These are phyloP conservation scores for Gloeophyllum trabeum DNA, from an alignment of 768 basidiomycete genomes.

Conservation along the genomic window DNA sequence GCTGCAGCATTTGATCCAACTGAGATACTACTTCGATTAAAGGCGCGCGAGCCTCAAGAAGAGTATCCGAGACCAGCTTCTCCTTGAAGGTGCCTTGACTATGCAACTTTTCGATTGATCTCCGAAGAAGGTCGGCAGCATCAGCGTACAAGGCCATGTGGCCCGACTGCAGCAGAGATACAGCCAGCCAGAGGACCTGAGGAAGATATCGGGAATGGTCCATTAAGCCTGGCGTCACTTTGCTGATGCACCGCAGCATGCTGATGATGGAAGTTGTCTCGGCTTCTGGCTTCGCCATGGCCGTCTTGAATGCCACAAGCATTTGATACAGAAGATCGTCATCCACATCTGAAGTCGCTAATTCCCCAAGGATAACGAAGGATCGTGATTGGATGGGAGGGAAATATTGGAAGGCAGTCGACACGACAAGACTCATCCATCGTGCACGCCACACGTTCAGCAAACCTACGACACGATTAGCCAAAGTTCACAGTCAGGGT, in stretches of 20 bases:
- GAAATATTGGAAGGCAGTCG: conserved; percentile 84
- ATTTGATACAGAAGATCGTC: conserved; percentile 93
- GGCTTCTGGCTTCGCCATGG: conserved; percentile 52
- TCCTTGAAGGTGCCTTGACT: conserved; percentile 45
- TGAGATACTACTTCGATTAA: conserved; percentile 62
- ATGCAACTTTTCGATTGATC: conserved; percentile 55
- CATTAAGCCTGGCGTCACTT: conserved; percentile 60
- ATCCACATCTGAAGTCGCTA: conserved; percentile 80
- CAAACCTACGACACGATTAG: conserved; percentile 34
- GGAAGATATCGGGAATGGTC: conserved; percentile 61
- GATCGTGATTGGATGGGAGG: conserved; percentile 83
- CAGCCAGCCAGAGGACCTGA: conserved; percentile 80
- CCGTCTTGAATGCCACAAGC: conserved; percentile 73
- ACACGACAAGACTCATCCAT: conserved; percentile 85
- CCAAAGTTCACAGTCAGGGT: background rate
- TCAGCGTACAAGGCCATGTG: conserved; percentile 61
- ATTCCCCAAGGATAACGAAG: conserved; percentile 72
- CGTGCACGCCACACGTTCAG: conserved; percentile 86
- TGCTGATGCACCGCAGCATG: conserved; percentile 82
- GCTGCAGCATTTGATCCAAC: conserved; percentile 58
- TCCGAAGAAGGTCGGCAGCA: conserved; percentile 55
- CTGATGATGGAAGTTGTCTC: conserved; percentile 68
- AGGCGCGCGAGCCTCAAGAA: conserved; percentile 52
- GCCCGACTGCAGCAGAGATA: conserved; percentile 72
- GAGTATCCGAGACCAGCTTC: conserved; percentile 37